Evolutionary conservation across 345 rosid genomes (phyloP).

Genomic region (Aegle marmelos): DNA sequence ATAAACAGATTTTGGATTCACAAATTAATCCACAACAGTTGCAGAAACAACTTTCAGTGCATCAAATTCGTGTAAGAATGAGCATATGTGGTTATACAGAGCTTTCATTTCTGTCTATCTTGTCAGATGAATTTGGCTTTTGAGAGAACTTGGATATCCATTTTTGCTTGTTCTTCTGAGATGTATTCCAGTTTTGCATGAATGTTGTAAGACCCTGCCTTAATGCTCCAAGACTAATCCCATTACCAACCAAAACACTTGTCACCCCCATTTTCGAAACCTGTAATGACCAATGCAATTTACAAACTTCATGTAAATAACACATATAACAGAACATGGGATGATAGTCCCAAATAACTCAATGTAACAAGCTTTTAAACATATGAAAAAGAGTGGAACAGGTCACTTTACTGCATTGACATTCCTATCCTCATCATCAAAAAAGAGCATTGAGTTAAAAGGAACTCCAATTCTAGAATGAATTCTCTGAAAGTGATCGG

Average conservation of each 20-base stretch:
- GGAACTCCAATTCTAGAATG: slow-evolving; percentile 68
- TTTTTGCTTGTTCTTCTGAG: slow-evolving; percentile 63
- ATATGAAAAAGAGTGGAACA: neutral
- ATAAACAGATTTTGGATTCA: neutral
- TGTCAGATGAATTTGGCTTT: slow-evolving; percentile 43
- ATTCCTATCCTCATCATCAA: slow-evolving; percentile 77
- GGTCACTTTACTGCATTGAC: slow-evolving; percentile 47
- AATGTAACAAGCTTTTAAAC: neutral
- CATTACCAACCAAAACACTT: slow-evolving; percentile 58
- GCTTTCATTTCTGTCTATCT: slow-evolving; percentile 29
- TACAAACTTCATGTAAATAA: slow-evolving; percentile 1
- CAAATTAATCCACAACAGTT: neutral
- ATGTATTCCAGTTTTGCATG: slow-evolving; percentile 37
- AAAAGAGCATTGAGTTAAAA: slow-evolving; percentile 68
- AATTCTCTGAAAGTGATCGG: slow-evolving; percentile 80
- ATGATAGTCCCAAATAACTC: neutral
- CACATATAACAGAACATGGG: neutral
- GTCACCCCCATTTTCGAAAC: slow-evolving; percentile 83
- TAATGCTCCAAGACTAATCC: slow-evolving; percentile 72
- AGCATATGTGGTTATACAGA: neutral
- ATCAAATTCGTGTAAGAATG: neutral
- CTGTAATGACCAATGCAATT: slow-evolving; percentile 28
- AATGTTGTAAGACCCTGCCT: slow-evolving; percentile 71
- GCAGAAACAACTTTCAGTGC: slow-evolving; percentile 1
- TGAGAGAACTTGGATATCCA: slow-evolving; percentile 61